phyloP scores from a whole-genome alignment of 345 rosid species.

The Anacardium occidentale region DNA sequence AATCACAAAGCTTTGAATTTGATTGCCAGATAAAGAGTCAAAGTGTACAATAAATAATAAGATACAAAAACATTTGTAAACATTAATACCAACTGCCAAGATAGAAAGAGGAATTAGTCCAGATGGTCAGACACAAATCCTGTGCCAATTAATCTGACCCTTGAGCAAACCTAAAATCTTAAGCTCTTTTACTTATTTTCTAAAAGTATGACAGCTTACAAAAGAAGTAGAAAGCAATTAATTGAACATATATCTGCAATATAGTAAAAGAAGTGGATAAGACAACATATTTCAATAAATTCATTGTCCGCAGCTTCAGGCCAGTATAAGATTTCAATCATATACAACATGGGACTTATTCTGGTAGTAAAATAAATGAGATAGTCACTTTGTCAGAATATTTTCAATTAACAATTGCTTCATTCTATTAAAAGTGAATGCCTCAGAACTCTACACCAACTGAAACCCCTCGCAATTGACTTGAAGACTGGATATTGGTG shows the following conservation, averaged over 20 bases:
- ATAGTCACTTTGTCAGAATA: too few relatives aligned
- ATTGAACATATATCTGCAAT: background rate
- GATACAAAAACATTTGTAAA: background rate
- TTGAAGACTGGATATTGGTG: background rate
- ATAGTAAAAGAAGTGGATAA: background rate
- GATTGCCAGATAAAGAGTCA: background rate
- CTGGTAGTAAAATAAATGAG: background rate
- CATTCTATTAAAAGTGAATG: background rate
- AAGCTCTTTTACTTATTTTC: background rate
- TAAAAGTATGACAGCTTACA: background rate
- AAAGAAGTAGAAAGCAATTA: background rate
- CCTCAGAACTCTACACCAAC: background rate
- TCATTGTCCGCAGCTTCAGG: background rate
- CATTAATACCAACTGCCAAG: background rate
- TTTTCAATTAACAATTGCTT: too few relatives aligned
- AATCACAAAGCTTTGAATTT: background rate
- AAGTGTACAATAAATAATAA: background rate
- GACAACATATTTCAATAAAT: background rate
- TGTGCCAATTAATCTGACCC: background rate
- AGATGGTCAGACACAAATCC: background rate
- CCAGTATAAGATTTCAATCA: background rate
- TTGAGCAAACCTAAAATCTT: background rate
- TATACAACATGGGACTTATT: background rate
- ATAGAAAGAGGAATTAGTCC: background rate
- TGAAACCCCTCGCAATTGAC: background rate